These are phyloP conservation scores for Pythium vanterpoolii DNA, from an alignment of 352 stramenopile genomes.

Conservation along the genomic window DNA sequence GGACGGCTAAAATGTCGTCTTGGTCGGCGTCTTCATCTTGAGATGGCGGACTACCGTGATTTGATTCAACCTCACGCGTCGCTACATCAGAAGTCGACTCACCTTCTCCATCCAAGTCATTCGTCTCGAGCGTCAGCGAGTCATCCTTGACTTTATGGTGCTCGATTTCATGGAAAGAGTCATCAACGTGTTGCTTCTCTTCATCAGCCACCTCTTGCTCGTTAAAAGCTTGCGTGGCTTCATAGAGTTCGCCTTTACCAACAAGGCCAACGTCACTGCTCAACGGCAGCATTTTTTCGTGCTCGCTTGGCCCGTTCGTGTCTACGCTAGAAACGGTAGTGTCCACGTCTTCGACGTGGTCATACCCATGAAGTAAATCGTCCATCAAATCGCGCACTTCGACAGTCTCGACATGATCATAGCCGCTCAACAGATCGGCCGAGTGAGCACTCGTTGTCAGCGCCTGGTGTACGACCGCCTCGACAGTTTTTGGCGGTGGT, in stretches of 20 bases:
- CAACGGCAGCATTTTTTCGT: not conserved
- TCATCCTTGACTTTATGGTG: too few species aligned
- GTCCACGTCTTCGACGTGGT: constrained; percentile 14
- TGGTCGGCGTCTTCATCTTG: not conserved
- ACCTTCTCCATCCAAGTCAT: too few species aligned
- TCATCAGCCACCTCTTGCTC: not conserved
- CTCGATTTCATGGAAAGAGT: not conserved
- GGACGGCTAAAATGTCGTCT: not conserved
- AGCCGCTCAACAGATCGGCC: constrained; percentile 31
- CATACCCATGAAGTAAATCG: constrained; percentile 9
- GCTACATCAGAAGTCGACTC: too few species aligned
- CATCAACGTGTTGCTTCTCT: not conserved
- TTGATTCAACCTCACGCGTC: too few species aligned
- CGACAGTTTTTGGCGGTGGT: not conserved
- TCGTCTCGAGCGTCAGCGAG: too few species aligned
- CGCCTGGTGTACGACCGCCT: not conserved
- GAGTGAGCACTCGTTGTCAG: not conserved
- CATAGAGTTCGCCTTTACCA: not conserved
- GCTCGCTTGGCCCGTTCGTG: not conserved
- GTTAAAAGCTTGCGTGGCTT: not conserved
- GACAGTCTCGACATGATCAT: constrained; percentile 35
- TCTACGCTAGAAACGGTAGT: not conserved
- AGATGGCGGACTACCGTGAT: too few species aligned
- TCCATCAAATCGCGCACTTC: not conserved
- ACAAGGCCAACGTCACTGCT: not conserved